Conservation (phyloP, 306 rosid genomes). For the Ziziphus jujuba region DNA sequence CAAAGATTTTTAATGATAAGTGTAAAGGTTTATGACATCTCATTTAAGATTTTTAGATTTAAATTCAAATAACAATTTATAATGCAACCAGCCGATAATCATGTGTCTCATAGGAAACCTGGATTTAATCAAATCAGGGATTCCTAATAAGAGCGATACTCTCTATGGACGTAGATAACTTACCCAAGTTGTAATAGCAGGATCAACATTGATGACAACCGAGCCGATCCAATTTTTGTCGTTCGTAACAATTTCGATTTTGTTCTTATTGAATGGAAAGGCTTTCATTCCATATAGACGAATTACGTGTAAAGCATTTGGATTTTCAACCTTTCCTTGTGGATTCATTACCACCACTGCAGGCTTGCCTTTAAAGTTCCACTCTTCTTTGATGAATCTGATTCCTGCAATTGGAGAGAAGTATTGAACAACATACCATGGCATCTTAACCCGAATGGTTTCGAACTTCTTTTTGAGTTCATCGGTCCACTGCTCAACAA, state of each 20-base stretch:
- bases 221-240: constrained; percentile 34
- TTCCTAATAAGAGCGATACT: no score
- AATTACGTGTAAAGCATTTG: constrained; percentile 51
- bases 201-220: constrained; percentile 21
- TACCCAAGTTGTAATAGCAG: constrained; percentile 36
- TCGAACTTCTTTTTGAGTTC: constrained; percentile 44
- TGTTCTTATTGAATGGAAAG: constrained; percentile 35
- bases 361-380: constrained; percentile 61
- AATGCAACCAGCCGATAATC: no score
- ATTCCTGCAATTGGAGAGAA: constrained; percentile 39
- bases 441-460: constrained; percentile 39
- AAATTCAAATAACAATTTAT: no score
- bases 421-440: constrained; percentile 50
- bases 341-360: constrained; percentile 37
- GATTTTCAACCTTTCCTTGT: constrained; percentile 39
- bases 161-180: no score
- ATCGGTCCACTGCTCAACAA: constrained; percentile 53
- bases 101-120: no score
- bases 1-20: no score
- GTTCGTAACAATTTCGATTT: constrained; percentile 9
- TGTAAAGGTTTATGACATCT: no score
- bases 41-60: no score
- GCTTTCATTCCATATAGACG: constrained; percentile 48
- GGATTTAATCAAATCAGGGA: no score
- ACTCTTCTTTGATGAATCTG: constrained; percentile 49